phyloP scores from a whole-genome alignment of 495 filamentous ascomycete species.

The Lophiostoma macrostomum region DNA sequence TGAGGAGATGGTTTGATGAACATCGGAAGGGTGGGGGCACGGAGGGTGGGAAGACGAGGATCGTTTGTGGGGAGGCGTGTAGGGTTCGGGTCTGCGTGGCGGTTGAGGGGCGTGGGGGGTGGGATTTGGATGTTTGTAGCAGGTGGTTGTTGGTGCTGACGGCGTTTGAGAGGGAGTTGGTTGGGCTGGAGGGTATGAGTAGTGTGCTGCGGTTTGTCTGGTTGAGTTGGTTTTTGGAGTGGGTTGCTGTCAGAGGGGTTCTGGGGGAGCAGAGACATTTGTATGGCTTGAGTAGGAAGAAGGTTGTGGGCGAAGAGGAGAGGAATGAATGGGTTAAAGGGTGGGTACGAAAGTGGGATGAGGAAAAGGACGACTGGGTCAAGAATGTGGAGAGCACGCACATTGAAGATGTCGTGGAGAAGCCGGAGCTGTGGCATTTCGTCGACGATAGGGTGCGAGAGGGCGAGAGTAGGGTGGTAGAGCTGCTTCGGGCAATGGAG shows the following conservation, averaged over 20 bases:
- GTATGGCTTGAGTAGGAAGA: not conserved
- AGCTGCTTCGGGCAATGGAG: not conserved
- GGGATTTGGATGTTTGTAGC: not conserved
- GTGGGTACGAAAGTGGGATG: too few species aligned
- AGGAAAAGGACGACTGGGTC: not conserved
- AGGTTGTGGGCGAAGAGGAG: not conserved
- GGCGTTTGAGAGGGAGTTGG: constrained; percentile 16
- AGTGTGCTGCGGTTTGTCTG: not conserved
- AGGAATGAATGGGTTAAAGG: not conserved
- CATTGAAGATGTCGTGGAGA: not conserved
- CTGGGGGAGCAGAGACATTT: not conserved
- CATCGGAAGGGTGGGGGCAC: not conserved
- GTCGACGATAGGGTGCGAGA: not conserved
- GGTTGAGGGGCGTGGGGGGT: not conserved
- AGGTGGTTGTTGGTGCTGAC: not conserved
- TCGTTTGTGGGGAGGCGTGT: not conserved
- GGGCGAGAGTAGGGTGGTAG: not conserved
- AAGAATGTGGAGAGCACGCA: not conserved
- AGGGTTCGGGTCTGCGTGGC: not conserved
- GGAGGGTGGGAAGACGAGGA: not conserved
- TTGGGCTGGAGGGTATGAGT: not conserved
- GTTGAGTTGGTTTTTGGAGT: not conserved
- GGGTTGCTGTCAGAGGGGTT: not conserved
- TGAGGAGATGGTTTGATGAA: not conserved
- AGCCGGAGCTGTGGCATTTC: not conserved